Evolutionary conservation across 495 filamentous ascomycete species (phyloP).

Genomic region (Opeltia flavorubescens): DNA sequence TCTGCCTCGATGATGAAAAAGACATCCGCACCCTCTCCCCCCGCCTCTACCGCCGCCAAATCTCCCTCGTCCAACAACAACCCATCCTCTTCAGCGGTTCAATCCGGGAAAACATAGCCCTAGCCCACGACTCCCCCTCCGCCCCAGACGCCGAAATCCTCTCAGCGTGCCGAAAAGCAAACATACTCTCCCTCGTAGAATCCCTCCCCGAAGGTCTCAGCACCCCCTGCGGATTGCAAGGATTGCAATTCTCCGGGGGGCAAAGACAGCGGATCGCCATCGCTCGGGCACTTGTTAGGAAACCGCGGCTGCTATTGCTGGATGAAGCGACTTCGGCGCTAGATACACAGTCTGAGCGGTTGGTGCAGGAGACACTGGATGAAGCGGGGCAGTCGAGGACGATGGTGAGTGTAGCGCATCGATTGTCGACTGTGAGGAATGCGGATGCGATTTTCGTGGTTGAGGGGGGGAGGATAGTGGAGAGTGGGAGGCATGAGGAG

Average conservation of each 20-base stretch:
- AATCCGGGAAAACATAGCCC: conserved; percentile 32
- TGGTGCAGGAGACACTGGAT: conserved; percentile 49
- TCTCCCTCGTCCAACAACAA: conserved; percentile 29
- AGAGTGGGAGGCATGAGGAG: conserved; percentile 27
- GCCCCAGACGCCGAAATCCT: conserved; percentile 13
- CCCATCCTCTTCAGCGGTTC: conserved; percentile 28
- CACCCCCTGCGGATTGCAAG: conserved; percentile 23
- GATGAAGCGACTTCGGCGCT: conserved; percentile 42
- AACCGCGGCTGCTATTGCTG: conserved; percentile 32
- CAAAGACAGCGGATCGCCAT: conserved; percentile 48
- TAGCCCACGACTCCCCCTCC: conserved; percentile 19
- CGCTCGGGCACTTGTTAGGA: conserved; percentile 33
- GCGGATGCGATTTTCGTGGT: conserved; percentile 33
- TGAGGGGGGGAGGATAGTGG: conserved; percentile 23
- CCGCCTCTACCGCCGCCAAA: conserved; percentile 14
- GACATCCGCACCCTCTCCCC: conserved; percentile 11
- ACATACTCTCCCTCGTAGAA: conserved; percentile 21
- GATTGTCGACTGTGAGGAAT: conserved; percentile 31
- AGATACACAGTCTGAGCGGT: conserved; percentile 47
- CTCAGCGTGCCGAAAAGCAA: conserved; percentile 20
- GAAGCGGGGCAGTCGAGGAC: conserved; percentile 30
- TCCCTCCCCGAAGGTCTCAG: conserved; percentile 23
- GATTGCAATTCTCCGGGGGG: conserved; percentile 25
- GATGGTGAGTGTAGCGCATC: conserved; percentile 33
- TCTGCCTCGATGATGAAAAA: conserved; percentile 19